phyloP scores from a whole-genome alignment of 164 flowering plant genomes.

The Nelumbo lutea region DNA sequence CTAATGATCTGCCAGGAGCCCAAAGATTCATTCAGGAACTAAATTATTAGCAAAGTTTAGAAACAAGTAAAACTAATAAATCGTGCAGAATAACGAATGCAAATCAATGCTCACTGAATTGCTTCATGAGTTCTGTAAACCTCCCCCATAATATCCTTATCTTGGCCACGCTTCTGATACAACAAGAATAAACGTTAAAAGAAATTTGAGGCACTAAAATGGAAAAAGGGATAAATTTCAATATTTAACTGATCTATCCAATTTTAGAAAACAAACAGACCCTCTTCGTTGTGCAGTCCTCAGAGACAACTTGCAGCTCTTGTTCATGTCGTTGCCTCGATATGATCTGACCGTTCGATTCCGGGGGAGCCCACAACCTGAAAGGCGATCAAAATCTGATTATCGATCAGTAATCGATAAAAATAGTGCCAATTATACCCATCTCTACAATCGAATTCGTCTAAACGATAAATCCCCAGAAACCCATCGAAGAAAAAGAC shows the following conservation, averaged over 20 bases:
- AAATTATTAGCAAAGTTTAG: background rate
- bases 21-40: conserved; percentile 6
- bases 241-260: background rate
- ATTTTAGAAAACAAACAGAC: conserved; percentile 11
- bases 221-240: conserved; percentile 1
- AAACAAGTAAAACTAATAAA: background rate
- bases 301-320: conserved; percentile 50
- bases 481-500: background rate
- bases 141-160: conserved; percentile 56
- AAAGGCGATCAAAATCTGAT: conserved; percentile 4
- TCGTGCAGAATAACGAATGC: background rate
- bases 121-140: conserved; percentile 79
- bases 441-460: background rate
- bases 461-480: conserved; percentile 1
- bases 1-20: conserved; percentile 50
- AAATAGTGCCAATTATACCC: background rate
- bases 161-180: conserved; percentile 32
- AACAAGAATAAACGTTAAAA: background rate
- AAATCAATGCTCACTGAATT: conserved; percentile 57
- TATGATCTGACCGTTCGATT: conserved; percentile 42
- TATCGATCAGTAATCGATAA: background rate
- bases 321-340: conserved; percentile 51
- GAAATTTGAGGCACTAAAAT: background rate
- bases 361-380: conserved; percentile 48
- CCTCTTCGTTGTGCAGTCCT: conserved; percentile 46